phyloP scores from a whole-genome alignment of 148 eudicot genomes.

The Nepenthes mirabilis region DNA sequence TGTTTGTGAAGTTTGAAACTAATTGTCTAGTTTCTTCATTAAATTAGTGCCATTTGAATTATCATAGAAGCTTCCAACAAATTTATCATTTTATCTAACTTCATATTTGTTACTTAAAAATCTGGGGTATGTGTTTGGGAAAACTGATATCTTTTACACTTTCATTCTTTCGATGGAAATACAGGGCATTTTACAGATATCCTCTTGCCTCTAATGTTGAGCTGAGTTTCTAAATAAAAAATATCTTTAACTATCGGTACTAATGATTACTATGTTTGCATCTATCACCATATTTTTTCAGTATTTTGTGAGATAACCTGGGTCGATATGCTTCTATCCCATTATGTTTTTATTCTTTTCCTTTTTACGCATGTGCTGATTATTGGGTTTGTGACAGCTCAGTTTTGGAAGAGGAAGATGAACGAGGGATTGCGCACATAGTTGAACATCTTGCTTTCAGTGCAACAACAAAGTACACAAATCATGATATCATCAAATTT shows the following conservation, averaged over 20 bases:
- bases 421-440: conserved; percentile 89
- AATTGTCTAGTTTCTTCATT: no score
- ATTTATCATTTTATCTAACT: neutral
- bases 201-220: no score
- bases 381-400: conserved; percentile 58
- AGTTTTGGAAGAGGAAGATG: conserved; percentile 88
- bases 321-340: neutral
- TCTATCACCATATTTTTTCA: neutral
- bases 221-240: no score
- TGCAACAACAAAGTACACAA: conserved; percentile 72
- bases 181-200: no score
- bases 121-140: neutral
- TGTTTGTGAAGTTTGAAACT: no score
- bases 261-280: neutral
- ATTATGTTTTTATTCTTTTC: neutral
- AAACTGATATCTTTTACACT: no score
- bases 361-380: conserved; percentile 8
- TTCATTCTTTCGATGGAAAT: no score
- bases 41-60: neutral
- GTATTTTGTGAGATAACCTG: conserved; percentile 1
- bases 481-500: conserved; percentile 81
- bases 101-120: neutral
- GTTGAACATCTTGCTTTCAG: conserved; percentile 95
- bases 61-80: neutral
- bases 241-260: no score